These are phyloP conservation scores for Suillus variegatus DNA, from an alignment of 768 basidiomycete species.

Conservation along the genomic window DNA sequence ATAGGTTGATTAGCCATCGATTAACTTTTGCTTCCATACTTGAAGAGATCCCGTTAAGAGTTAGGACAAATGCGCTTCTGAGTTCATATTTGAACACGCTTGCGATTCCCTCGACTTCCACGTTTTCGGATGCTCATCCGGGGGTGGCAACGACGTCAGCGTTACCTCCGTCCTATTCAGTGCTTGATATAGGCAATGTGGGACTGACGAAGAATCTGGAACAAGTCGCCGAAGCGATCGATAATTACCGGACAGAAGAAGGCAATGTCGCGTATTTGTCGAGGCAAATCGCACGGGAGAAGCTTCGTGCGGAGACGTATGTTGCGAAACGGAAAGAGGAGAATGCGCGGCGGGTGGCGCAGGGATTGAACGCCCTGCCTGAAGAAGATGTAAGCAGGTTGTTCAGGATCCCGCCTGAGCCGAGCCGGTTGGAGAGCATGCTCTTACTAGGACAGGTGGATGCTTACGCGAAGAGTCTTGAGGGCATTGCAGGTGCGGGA, in stretches of 20 bases:
- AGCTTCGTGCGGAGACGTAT: conserved; percentile 73
- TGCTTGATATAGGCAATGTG: conserved; percentile 69
- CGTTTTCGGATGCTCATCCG: conserved; percentile 40
- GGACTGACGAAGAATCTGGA: conserved; percentile 78
- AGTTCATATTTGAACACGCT: conserved; percentile 76
- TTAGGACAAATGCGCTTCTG: conserved; percentile 80
- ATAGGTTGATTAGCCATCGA: conserved; percentile 75
- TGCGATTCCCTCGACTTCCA: conserved; percentile 43
- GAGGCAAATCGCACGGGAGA: conserved; percentile 88
- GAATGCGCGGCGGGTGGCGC: conserved; percentile 72
- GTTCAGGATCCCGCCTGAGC: conserved; percentile 88
- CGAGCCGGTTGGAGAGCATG: conserved; percentile 86
- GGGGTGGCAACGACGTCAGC: conserved; percentile 40
- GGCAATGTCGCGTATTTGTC: conserved; percentile 87
- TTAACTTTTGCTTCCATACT: conserved; percentile 86
- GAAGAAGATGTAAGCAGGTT: conserved; percentile 83
- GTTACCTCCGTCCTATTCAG: conserved; percentile 62
- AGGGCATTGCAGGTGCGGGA: conserved; percentile 54
- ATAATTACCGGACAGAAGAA: conserved; percentile 87
- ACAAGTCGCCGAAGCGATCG: conserved; percentile 82
- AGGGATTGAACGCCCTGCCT: conserved; percentile 84
- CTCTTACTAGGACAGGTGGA: conserved; percentile 86
- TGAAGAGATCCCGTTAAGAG: conserved; percentile 81
- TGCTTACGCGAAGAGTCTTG: conserved; percentile 78
- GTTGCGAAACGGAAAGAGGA: conserved; percentile 89